Percentiles rank a stretch among this genome's conserved stretches.
Conservation (phyloP, 331 rosid species). For the Arachis monticola region DNA sequence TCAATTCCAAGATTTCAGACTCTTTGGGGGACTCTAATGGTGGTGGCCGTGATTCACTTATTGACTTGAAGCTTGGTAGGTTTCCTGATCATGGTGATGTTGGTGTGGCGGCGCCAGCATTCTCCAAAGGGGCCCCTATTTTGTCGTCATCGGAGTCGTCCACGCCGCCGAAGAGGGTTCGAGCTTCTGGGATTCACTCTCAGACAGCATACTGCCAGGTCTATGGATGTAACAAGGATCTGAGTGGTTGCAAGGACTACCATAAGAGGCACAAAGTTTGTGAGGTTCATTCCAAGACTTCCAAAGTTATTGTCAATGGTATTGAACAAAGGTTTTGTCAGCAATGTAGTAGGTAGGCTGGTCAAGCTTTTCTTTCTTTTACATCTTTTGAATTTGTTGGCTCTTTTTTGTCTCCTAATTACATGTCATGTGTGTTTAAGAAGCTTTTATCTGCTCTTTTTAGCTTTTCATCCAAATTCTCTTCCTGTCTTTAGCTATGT, state of each 20-base stretch:
- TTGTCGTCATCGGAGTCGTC: slow-evolving; percentile 64
- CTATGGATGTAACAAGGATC: slow-evolving; percentile 84
- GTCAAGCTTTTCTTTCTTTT: slow-evolving; percentile 36
- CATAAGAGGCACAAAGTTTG: slow-evolving; percentile 96
- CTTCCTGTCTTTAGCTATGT: not conserved
- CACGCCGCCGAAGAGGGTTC: slow-evolving; percentile 56
- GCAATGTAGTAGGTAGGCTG: slow-evolving; percentile 98
- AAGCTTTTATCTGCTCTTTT: slow-evolving; percentile 29
- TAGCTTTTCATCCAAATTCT: not conserved
- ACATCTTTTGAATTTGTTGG: slow-evolving; percentile 1
- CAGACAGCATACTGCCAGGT: slow-evolving; percentile 75
- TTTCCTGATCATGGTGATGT: slow-evolving; percentile 62
- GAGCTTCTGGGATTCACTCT: slow-evolving; percentile 51
- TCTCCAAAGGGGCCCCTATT: slow-evolving; percentile 46
- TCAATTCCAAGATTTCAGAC: slow-evolving; percentile 65
- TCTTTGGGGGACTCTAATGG: slow-evolving; percentile 54
- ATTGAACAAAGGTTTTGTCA: slow-evolving; percentile 94
- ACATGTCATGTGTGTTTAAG: not conserved
- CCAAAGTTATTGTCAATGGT: slow-evolving; percentile 81
- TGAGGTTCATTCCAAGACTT: slow-evolving; percentile 89
- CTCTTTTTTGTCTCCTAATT: not conserved
- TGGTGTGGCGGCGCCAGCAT: slow-evolving; percentile 41
- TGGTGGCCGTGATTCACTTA: slow-evolving; percentile 58
- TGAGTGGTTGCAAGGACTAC: slow-evolving; percentile 80
- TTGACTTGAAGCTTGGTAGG: slow-evolving; percentile 79